phyloP scores from a whole-genome alignment of 441 rosid species.

The Gossypium trilobum region DNA sequence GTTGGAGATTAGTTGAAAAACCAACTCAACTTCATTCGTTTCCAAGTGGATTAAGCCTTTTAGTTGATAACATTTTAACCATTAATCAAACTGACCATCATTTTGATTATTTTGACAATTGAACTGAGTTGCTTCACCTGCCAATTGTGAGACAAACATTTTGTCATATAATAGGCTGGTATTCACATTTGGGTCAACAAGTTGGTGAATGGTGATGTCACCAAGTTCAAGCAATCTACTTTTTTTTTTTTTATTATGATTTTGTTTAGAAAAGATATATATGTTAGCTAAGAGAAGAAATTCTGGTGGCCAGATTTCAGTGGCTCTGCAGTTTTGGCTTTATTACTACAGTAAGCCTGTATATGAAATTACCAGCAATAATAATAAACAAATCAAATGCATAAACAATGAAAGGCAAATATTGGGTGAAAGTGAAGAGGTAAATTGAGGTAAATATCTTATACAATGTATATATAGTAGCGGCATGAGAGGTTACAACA shows the following conservation, averaged over 20 bases:
- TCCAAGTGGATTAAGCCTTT: neutral
- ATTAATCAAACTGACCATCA: neutral
- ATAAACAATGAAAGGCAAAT: neutral
- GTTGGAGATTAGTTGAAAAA: conserved; percentile 1
- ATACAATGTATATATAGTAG: neutral
- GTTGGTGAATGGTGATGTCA: conserved; percentile 6
- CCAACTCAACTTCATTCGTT: neutral
- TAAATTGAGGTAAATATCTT: neutral
- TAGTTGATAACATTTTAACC: neutral
- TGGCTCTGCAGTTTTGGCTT: conserved; percentile 2
- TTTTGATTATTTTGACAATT: neutral
- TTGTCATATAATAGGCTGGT: neutral
- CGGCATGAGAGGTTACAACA: conserved; percentile 16
- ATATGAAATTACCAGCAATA: neutral
- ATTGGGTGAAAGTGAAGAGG: neutral
- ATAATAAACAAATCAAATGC: neutral
- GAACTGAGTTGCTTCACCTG: neutral
- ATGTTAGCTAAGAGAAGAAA: neutral
- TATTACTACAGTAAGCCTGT: neutral
- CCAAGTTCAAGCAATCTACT: neutral
- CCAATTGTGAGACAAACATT: neutral
- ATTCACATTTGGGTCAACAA: neutral
- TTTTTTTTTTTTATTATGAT: neutral
- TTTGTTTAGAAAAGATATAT: conserved; percentile 1
- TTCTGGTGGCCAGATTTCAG: neutral